Conservation (phyloP, 768 basidiomycete genomes). For the Trametes cingulata region DNA sequence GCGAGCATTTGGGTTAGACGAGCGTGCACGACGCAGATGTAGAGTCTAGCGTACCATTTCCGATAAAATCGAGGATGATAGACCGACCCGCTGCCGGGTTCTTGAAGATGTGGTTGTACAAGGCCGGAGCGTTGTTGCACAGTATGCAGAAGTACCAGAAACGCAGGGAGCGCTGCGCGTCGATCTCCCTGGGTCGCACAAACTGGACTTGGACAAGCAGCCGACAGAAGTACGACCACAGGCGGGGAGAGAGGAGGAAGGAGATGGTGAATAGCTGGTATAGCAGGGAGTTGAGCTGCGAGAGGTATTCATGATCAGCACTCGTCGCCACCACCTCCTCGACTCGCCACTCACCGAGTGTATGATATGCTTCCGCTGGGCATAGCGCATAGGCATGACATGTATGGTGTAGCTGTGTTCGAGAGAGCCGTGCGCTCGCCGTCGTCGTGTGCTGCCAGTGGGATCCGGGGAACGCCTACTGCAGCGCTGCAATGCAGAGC, state of each 20-base stretch:
- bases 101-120: constrained; percentile 61
- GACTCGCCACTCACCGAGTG: constrained; percentile 24
- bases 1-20: background rate
- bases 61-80: constrained; percentile 77
- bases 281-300: constrained; percentile 66
- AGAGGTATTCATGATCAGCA: background rate
- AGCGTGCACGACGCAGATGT: background rate
- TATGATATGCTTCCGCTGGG: constrained; percentile 35
- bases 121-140: constrained; percentile 54
- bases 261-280: constrained; percentile 76
- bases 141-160: constrained; percentile 64
- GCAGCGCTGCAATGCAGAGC: background rate
- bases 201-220: constrained; percentile 64
- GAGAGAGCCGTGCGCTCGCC: background rate
- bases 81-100: constrained; percentile 58
- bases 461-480: background rate
- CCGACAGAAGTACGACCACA: constrained; percentile 57
- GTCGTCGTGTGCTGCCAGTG: constrained; percentile 11
- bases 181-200: constrained; percentile 65
- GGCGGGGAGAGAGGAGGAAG: constrained; percentile 73
- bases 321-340: background rate
- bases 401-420: constrained; percentile 19
- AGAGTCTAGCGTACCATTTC: constrained; percentile 57
- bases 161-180: constrained; percentile 63
- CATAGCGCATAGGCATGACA: constrained; percentile 36